Evolutionary conservation across 2,329 filamentous ascomycete species (phyloP), one percentile per base, ranked within the genome.

Genomic region (Hypoxylon sp.): DNA sequence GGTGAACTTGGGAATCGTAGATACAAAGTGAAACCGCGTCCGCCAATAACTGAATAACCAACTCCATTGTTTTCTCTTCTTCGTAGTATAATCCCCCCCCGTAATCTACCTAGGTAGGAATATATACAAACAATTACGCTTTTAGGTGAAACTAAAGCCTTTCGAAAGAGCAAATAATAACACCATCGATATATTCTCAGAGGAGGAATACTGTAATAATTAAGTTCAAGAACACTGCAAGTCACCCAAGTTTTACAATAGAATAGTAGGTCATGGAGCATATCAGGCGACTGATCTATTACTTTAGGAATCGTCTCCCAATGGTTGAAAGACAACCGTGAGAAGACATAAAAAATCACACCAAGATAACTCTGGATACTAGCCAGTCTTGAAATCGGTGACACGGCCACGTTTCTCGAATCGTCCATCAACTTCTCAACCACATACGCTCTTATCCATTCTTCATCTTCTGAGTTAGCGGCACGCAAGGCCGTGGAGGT

Each of bases 11-110:
- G 14, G n/a, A 44, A 31, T 14, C 5, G 24, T 19, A 56, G 19
- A 46, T 42, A 56, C 53, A 56, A 46, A 1, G 53, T 56, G 53
- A 33, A 56, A 39, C 53, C 39, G 22, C 8, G 3, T 22, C n/a
- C 10, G 46, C n/a, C 17, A 22, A 56, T 29, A n/a, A 33, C 22
- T 33, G 24, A 8, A 37, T 5, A 13, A 11, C 19, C 3, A 24
- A 31, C 29, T n/a, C 4, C n/a, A 13, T 3, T 9, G 11, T 33
- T 39, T 3, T 9, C 13, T 56, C 19, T 5, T 24, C 19, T 33
- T 31, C 24, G 52, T 17, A 35, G 11, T 17, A 56, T 46, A 13
- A 22, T 29, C 11, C 31, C n/a, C n/a, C 33, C 11, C 22, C 6
- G n/a, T 35, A 11, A 26, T 35, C 1, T 14, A n/a, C 29, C 29